A percentile compares a stretch with the other conserved stretches of the same genome.
These are phyloP conservation scores for Aurinia saxatilis DNA, from an alignment of 345 rosid species.

Conservation along the genomic window DNA sequence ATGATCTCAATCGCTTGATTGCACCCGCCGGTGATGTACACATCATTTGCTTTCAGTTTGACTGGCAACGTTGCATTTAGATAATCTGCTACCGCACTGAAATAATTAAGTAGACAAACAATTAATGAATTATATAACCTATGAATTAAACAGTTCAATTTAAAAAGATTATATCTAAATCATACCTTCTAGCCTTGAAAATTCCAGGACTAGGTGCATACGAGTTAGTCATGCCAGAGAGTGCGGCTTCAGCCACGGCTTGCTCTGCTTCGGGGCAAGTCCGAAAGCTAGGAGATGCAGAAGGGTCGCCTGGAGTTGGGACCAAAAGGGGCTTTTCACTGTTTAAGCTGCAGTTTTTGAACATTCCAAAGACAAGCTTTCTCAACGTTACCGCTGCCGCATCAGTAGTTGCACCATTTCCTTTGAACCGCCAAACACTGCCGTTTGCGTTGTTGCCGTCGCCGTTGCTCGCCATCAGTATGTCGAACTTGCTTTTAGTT, in stretches of 20 bases:
- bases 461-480: not conserved
- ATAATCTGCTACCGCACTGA: constrained; percentile 39
- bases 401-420: not conserved
- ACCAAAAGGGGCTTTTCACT: constrained; percentile 23
- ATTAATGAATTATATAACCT: not conserved
- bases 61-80: constrained; percentile 28
- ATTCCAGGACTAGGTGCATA: constrained; percentile 36
- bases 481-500: not conserved
- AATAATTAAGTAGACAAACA: no score
- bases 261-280: constrained; percentile 36
- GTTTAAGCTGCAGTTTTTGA: constrained; percentile 20
- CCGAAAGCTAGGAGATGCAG: constrained; percentile 35
- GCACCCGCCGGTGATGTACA: constrained; percentile 39
- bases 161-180: not conserved
- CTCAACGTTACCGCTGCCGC: constrained; percentile 22
- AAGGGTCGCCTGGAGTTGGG: constrained; percentile 50
- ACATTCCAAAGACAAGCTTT: constrained; percentile 17
- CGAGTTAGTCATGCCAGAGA: constrained; percentile 34
- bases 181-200: constrained; percentile 41
- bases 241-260: constrained; percentile 31
- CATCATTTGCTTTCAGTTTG: constrained; percentile 35
- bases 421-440: not conserved
- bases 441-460: not conserved
- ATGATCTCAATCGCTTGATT: constrained; percentile 40
- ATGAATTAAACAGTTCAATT: not conserved